phyloP scores from a whole-genome alignment of 2,329 filamentous ascomycete genomes.

The Colletotrichum graminicola region DNA sequence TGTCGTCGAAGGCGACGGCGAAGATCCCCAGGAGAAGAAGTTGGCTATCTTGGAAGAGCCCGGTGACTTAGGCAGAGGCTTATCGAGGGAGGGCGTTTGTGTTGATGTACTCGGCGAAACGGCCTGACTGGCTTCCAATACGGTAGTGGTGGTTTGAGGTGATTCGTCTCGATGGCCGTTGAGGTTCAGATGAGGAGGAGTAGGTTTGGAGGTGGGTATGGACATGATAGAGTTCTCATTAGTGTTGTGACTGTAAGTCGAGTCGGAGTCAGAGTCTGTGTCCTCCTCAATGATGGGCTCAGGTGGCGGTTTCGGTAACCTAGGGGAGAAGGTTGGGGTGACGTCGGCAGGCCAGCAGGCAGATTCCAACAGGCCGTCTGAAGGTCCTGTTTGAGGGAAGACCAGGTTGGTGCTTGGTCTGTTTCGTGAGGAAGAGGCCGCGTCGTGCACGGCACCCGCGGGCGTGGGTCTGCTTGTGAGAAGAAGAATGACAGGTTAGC shows the following conservation, averaged over 20 bases:
- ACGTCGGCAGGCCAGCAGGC: conserved; percentile 58
- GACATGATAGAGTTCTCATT: conserved; percentile 59
- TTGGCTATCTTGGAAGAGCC: conserved; percentile 62
- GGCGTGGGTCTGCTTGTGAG: conserved; percentile 35
- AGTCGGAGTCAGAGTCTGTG: conserved; percentile 51
- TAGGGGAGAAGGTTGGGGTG: conserved; percentile 47
- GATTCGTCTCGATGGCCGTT: conserved; percentile 49
- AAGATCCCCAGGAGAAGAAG: conserved; percentile 67
- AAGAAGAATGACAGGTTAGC: conserved; percentile 22
- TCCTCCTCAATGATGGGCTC: conserved; percentile 50
- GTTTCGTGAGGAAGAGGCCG: conserved; percentile 52
- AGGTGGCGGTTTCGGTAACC: conserved; percentile 38
- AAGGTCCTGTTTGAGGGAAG: conserved; percentile 57
- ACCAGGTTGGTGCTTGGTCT: conserved; percentile 58
- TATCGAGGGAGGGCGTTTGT: conserved; percentile 60
- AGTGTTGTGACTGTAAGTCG: conserved; percentile 50
- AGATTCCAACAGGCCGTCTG: conserved; percentile 59
- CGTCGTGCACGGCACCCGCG: conserved; percentile 31
- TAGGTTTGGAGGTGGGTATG: conserved; percentile 62
- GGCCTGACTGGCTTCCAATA: conserved; percentile 31
- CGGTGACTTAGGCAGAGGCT: conserved; percentile 68
- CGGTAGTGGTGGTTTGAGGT: conserved; percentile 46
- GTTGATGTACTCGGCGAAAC: conserved; percentile 31
- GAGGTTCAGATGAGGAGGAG: conserved; percentile 66
- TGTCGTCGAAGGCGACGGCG: conserved; percentile 60